Conservation (phyloP, 2,329 filamentous ascomycete genomes). For the Beauveria medogensis region DNA sequence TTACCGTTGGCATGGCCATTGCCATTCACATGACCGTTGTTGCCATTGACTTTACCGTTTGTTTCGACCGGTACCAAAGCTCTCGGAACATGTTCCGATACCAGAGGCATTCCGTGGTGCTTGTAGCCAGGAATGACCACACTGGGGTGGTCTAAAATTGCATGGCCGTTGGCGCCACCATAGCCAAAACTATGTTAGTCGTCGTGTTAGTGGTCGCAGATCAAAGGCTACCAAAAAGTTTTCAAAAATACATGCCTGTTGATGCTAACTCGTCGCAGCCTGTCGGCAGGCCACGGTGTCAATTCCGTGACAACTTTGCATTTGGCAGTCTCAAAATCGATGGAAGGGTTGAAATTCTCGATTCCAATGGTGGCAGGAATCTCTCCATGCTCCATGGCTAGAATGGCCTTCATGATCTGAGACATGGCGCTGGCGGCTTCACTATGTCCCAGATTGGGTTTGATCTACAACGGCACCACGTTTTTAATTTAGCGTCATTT, state of each 20-base stretch:
- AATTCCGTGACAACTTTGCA: slow-evolving; percentile 17
- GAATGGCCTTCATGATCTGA: slow-evolving; percentile 18
- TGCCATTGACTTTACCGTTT: not conserved
- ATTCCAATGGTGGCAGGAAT: not conserved
- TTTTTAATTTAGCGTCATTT: slow-evolving; percentile 12
- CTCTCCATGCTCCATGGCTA: slow-evolving; percentile 15
- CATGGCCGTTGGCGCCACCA: not conserved
- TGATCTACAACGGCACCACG: slow-evolving; percentile 15
- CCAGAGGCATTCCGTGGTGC: not conserved
- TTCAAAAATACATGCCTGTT: not conserved
- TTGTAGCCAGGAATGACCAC: not conserved
- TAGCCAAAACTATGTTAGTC: not conserved
- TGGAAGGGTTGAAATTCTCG: slow-evolving; percentile 9
- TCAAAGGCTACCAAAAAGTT: no score
- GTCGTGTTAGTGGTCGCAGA: not conserved
- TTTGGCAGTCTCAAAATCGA: slow-evolving; percentile 17
- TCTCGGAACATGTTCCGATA: not conserved
- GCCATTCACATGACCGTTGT: not conserved
- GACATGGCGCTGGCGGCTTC: slow-evolving; percentile 20
- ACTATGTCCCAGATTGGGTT: slow-evolving; percentile 23
- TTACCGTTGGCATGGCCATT: not conserved
- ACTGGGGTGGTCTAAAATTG: not conserved
- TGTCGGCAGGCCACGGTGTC: slow-evolving; percentile 10
- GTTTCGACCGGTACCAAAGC: not conserved
- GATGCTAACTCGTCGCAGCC: slow-evolving; percentile 7